phyloP scores from a whole-genome alignment of 805 yeast species.

The Brettanomyces anomalus region DNA sequence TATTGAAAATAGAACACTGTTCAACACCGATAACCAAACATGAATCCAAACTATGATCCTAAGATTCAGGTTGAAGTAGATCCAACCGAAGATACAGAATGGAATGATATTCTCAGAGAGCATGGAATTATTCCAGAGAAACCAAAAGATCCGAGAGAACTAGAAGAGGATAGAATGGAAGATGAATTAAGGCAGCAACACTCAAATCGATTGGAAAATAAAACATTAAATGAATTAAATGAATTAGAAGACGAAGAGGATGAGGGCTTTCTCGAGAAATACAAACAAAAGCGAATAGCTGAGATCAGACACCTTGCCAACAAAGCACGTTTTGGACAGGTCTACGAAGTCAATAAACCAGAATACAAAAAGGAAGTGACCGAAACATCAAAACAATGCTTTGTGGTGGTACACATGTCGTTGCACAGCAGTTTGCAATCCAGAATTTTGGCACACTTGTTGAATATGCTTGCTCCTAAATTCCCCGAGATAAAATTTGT shows the following conservation, averaged over 20 bases:
- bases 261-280: constrained; percentile 75
- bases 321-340: constrained; percentile 59
- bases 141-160: constrained; percentile 81
- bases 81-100: constrained; percentile 95
- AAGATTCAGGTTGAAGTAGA: constrained; percentile 81
- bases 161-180: constrained; percentile 79
- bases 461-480: constrained; percentile 49
- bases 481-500: constrained; percentile 82
- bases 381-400: constrained; percentile 56
- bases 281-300: constrained; percentile 68
- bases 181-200: constrained; percentile 76
- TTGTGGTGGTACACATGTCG: constrained; percentile 73
- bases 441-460: constrained; percentile 54
- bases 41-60: constrained; percentile 29
- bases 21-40: background rate
- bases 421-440: constrained; percentile 63
- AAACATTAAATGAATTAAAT: constrained; percentile 73
- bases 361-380: constrained; percentile 86
- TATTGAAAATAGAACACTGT: too few relatives aligned
- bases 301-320: constrained; percentile 57
- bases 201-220: constrained; percentile 71
- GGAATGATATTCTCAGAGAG: constrained; percentile 90
- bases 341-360: constrained; percentile 72
- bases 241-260: constrained; percentile 89
- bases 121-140: constrained; percentile 91